Percentiles rank a stretch among this genome's conserved stretches.
phyloP scores from a whole-genome alignment of 306 rosid genomes.

The Quercus gilva region DNA sequence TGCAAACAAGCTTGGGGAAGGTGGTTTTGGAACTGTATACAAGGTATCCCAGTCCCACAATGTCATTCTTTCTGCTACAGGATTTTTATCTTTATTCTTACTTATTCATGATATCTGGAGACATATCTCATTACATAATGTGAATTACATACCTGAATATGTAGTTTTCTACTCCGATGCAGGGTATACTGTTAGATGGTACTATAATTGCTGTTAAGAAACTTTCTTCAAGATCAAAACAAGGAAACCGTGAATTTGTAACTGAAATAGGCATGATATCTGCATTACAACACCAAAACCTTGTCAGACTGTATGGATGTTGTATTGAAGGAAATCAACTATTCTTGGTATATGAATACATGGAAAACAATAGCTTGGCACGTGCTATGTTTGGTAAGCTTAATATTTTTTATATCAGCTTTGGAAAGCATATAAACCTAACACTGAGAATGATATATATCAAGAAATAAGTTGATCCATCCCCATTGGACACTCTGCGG shows the following conservation, averaged over 20 bases:
- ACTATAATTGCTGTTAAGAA: constrained; percentile 55
- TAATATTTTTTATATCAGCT: no score
- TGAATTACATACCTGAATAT: no score
- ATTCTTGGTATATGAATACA: constrained; percentile 56
- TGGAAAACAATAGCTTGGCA: constrained; percentile 49
- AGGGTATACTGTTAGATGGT: no score
- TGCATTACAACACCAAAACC: constrained; percentile 59
- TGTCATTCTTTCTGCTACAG: constrained; percentile 9
- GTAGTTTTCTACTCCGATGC: no score
- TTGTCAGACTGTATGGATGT: constrained; percentile 58
- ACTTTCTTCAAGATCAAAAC: constrained; percentile 47
- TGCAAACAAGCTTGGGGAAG: constrained; percentile 65
- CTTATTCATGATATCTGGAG: no score
- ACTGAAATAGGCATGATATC: constrained; percentile 57
- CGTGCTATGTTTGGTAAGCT: no score
- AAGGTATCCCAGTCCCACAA: constrained; percentile 39
- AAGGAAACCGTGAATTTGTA: constrained; percentile 54
- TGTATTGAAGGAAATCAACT: constrained; percentile 56
- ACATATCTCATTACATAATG: no score
- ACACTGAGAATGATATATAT: no score
- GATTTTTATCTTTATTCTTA: no score
- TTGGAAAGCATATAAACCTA: no score
- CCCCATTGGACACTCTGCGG: no score
- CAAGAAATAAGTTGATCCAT: not conserved
- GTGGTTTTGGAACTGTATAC: constrained; percentile 80